Base-by-base conservation (phyloP, 164 flowering plant species). In the Liriodendron chinense region DNA sequence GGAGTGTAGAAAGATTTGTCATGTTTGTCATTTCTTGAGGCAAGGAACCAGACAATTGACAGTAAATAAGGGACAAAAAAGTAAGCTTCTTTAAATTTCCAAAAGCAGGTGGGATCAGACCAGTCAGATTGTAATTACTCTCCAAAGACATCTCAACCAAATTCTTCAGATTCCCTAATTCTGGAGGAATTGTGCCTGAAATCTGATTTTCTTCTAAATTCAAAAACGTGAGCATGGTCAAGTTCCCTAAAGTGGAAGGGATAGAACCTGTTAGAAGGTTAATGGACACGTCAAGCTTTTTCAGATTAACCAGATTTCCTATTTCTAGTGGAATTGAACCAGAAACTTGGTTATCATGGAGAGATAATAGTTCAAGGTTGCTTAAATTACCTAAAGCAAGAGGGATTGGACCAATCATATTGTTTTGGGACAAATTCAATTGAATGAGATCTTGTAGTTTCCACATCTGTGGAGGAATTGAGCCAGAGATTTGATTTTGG, bases 391-490 rank as follows among this genome's bases (percentile, higher is more conserved):
- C 67, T 64, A 64, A 21, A 22, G 25, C 24, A 26, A 26, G 24
- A 64, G 74, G 71, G 20, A 67, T 67, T 23, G 70, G 28, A 28
- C 70, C 49, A 14, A 9, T 67, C 7, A 67, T 13, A 16, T 2
- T 25, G 25, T 67, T 67, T 23, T 16, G 26, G 10, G 47, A 16
- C 48, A 72, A 21, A 3, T n/a, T n/a, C 14, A 72, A 16, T 24
- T 63, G 26, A 43, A 47, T 5, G 16, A 79, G 57, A 24, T 53
- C 9, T 47, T 68, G 72, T 7, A 75, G 63, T 48, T 78, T 47
- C 3, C 80, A 78, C 21, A 81, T 69, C 67, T 78, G 72, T 7
- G 49, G 59, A 14, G 83, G 83, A 34, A 81, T 59, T 3, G 28
- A 34, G n/a, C 83, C 83, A 23, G 1, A 62, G 57, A 78, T 76